These are phyloP conservation scores for Mortierella sp. DNA, from an alignment of 371 early-diverging fungal species.

Conservation along the genomic window DNA sequence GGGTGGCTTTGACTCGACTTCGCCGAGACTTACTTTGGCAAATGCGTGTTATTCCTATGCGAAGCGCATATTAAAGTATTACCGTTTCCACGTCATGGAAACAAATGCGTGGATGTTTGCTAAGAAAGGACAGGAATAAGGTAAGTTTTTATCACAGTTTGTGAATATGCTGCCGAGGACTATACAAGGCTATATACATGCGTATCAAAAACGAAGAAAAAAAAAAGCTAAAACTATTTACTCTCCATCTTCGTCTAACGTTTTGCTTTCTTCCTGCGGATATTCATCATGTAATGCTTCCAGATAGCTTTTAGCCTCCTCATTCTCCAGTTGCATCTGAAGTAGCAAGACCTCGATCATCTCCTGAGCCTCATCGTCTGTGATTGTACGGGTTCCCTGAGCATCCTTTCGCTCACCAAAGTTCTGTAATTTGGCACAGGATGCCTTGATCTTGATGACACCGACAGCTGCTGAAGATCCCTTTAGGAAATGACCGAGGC, in stretches of 20 bases:
- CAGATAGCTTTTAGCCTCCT: slow-evolving; percentile 78
- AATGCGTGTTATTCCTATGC: no score
- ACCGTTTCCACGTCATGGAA: no score
- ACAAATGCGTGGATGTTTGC: no score
- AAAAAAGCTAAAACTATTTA: no score
- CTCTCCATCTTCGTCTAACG: background rate
- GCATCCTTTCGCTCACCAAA: slow-evolving; percentile 81
- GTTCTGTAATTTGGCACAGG: slow-evolving; percentile 92
- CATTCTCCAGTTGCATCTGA: slow-evolving; percentile 74
- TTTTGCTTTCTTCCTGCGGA: background rate
- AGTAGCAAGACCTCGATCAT: slow-evolving; percentile 68
- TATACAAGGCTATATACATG: no score
- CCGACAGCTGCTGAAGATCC: slow-evolving; percentile 93
- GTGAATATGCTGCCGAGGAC: no score
- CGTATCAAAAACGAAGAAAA: no score
- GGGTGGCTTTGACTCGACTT: no score
- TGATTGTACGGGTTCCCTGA: slow-evolving; percentile 61
- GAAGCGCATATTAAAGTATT: no score
- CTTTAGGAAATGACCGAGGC: slow-evolving; percentile 91
- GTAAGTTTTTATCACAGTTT: no score
- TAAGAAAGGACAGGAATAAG: no score
- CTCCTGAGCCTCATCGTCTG: slow-evolving; percentile 70
- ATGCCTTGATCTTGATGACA: slow-evolving; percentile 78
- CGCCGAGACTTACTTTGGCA: no score
- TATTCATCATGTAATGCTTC: slow-evolving; percentile 73